phyloP scores from a whole-genome alignment of 441 rosid genomes.

The Erodium trifolium region DNA sequence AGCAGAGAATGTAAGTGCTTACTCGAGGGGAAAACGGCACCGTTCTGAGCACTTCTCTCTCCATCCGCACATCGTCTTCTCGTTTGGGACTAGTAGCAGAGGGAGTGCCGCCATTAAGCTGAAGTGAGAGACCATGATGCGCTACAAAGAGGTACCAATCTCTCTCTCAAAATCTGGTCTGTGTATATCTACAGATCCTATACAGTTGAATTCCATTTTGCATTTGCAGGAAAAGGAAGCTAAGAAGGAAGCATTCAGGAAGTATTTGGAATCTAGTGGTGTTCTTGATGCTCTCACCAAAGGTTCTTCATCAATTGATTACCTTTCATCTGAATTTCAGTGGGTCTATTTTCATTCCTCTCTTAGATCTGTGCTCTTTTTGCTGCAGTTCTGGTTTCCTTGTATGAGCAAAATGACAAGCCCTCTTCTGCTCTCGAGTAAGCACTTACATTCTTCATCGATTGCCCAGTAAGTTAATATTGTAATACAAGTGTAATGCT shows the following conservation, averaged over 20 bases:
- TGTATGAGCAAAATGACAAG: slow-evolving; percentile 86
- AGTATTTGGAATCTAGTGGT: slow-evolving; percentile 77
- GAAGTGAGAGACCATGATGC: slow-evolving; percentile 38
- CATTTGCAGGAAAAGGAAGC: slow-evolving; percentile 68
- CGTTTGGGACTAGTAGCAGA: background rate
- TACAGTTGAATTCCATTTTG: background rate
- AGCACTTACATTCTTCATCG: slow-evolving; percentile 27
- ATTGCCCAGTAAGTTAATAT: no score
- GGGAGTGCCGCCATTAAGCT: background rate
- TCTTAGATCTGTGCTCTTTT: background rate
- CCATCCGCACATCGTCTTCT: no score
- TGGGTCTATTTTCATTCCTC: background rate
- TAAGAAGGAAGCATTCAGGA: slow-evolving; percentile 83
- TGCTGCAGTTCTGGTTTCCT: slow-evolving; percentile 57
- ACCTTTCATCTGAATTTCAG: background rate
- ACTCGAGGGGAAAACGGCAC: no score
- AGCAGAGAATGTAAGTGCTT: no score
- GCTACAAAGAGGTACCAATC: slow-evolving; percentile 42
- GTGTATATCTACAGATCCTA: background rate
- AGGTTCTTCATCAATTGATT: slow-evolving; percentile 29
- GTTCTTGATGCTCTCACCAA: slow-evolving; percentile 82
- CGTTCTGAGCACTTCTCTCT: no score
- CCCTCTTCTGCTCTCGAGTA: slow-evolving; percentile 90
- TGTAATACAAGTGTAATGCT: no score
- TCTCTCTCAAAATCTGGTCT: background rate